Evolutionary conservation across 2,329 filamentous ascomycete species (phyloP), one percentile per base, ranked within the genome.

Genomic region (Aspergillus sp.): DNA sequence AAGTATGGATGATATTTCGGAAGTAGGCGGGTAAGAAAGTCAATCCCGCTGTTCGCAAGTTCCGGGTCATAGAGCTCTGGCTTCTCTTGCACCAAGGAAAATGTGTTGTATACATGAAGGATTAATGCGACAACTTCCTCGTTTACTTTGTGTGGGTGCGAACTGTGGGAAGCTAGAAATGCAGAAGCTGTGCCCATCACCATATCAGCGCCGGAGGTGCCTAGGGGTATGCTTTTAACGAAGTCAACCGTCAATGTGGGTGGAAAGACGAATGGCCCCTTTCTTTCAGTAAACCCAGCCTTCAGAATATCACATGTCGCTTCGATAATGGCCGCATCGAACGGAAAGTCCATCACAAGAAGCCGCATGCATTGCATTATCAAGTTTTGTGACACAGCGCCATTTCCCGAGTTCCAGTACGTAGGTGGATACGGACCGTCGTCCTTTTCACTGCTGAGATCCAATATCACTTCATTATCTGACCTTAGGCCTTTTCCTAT

Each of bases 111-210:
- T 9, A 78, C 70, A 55, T 76, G 74, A 12, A 72, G 54, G 27
- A 79, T 75, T 39, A 77, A 59, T 6, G 70, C 66, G 11, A 71
- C 65, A 0, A 71, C 68, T 51, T 75, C 70, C 12, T 70, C 64
- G 37, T 68, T 68, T 41, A 77, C 69, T 9, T 67, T 63, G 43
- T 70, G 66, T 5, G 73, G 66, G 43, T 73, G 71, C n/a, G 67
- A 64, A 15, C 71, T 67, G 46, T 77, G 73, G 9, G 77, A 78
- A 17, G 77, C 75, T 31, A 80, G 64, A 58, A 79, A 79, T 19
- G 78, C 74, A 2, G 77, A 77, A 6, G 77, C 77, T 5, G 77
- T 79, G 15, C 69, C 72, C 76, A 80, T 79, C 12, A 78, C 73
- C 31, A 73, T 69, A 63, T 77, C 75, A 9, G 75, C 75, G 9